Evolutionary conservation across 495 filamentous ascomycete genomes (phyloP).

Genomic region (Clohesyomyces aquaticus): DNA sequence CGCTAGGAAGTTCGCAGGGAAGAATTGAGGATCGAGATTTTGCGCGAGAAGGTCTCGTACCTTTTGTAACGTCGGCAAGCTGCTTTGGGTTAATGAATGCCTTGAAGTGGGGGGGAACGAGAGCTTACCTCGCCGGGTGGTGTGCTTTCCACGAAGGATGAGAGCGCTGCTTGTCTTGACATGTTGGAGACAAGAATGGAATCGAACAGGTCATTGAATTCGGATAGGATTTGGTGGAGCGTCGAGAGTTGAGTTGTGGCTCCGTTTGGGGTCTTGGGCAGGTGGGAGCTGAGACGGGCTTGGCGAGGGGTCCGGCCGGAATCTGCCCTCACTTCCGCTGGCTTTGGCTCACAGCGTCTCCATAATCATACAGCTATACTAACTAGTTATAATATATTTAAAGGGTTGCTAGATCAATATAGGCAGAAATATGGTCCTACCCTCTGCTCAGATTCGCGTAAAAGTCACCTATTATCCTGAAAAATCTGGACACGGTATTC

Average conservation of each 20-base stretch:
- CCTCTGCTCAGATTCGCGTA: too few relatives aligned
- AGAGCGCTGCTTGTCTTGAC: slow-evolving; percentile 45
- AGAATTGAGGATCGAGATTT: background rate
- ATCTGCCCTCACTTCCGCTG: background rate
- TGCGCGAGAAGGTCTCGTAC: slow-evolving; percentile 54
- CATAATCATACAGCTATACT: background rate
- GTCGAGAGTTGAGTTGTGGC: background rate
- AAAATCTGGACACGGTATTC: too few relatives aligned
- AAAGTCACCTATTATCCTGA: too few relatives aligned
- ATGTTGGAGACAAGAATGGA: slow-evolving; percentile 24
- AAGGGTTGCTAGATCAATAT: too few relatives aligned
- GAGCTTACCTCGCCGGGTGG: slow-evolving; percentile 97
- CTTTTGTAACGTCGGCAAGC: slow-evolving; percentile 88
- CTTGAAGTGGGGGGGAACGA: slow-evolving; percentile 15
- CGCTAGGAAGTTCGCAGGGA: background rate
- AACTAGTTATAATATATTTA: background rate
- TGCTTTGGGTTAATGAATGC: slow-evolving; percentile 43
- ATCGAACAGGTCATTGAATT: background rate
- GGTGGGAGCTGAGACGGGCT: slow-evolving; percentile 20
- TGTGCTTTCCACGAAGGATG: slow-evolving; percentile 90
- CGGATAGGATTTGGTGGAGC: background rate
- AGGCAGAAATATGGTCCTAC: too few relatives aligned
- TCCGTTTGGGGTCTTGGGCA: background rate
- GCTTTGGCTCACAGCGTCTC: background rate
- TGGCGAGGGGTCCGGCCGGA: slow-evolving; percentile 17